These are phyloP conservation scores for Catharanthus roseus DNA, from an alignment of 257 asterid species.

Conservation along the genomic window DNA sequence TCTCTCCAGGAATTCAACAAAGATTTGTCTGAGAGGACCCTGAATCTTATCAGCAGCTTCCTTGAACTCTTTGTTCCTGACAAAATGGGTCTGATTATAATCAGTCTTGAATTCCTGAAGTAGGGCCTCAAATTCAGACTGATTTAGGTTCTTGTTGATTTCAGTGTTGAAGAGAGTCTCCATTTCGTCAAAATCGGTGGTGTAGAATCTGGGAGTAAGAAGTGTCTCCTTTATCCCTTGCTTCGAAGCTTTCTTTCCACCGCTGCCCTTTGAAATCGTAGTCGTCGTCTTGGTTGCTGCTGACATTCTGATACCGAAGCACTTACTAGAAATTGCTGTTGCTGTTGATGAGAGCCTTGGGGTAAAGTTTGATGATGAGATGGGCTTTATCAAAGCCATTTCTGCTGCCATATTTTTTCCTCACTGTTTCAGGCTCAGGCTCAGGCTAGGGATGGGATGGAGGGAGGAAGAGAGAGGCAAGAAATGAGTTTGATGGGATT, in stretches of 20 bases:
- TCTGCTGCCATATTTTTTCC: conserved; percentile 47
- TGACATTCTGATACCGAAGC: conserved; percentile 50
- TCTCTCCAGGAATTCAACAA: conserved; percentile 89
- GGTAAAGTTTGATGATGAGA: conserved; percentile 51
- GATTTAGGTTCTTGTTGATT: conserved; percentile 80
- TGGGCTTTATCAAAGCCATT: conserved; percentile 72
- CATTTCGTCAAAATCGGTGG: conserved; percentile 95
- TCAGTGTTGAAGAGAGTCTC: conserved; percentile 91
- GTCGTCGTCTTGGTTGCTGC: conserved; percentile 37
- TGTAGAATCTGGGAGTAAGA: conserved; percentile 76
- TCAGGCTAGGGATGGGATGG: background rate
- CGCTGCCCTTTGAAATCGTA: background rate
- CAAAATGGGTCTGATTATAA: conserved; percentile 90
- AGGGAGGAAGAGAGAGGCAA: background rate
- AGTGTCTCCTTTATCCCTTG: conserved; percentile 64
- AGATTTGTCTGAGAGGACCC: conserved; percentile 73
- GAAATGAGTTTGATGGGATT: too few relatives aligned
- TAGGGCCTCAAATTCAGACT: conserved; percentile 77
- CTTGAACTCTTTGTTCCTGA: conserved; percentile 83
- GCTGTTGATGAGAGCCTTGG: conserved; percentile 10
- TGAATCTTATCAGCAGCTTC: conserved; percentile 84
- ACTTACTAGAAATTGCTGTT: conserved; percentile 13
- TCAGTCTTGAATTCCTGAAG: conserved; percentile 97
- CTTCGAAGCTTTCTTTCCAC: conserved; percentile 45
- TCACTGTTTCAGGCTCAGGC: background rate